Percentiles rank a stretch among this genome's conserved stretches.
Evolutionary conservation across 1,284 basidiomycete genomes (phyloP).

Genomic region (Tilletia walkeri): DNA sequence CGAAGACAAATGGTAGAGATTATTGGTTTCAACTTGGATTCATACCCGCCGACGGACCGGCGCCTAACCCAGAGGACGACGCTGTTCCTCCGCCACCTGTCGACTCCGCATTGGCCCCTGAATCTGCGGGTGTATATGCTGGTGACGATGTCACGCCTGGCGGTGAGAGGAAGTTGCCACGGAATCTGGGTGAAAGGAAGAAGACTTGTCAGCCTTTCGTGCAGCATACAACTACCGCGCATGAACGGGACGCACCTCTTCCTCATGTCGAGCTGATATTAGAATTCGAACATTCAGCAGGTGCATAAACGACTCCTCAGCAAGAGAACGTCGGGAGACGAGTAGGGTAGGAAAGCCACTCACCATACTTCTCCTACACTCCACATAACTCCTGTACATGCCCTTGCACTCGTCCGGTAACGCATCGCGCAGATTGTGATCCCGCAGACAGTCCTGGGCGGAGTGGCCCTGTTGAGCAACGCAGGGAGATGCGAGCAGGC

Average conservation of each 20-base stretch:
- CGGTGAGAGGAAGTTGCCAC: slow-evolving; percentile 11
- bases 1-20: too few species aligned
- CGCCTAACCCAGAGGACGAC: neutral
- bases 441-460: slow-evolving; percentile 13
- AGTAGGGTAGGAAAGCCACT: neutral
- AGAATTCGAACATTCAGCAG: too few species aligned
- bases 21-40: slow-evolving; percentile 8
- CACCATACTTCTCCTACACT: slow-evolving; percentile 17
- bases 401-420: slow-evolving; percentile 14
- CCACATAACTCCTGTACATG: slow-evolving; percentile 16
- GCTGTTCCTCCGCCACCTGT: neutral
- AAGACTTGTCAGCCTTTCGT: neutral
- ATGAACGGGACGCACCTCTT: neutral
- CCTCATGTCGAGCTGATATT: slow-evolving; percentile 12
- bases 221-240: neutral
- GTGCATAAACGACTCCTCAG: too few species aligned
- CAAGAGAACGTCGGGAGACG: neutral
- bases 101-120: neutral
- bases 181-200: neutral
- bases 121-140: slow-evolving; percentile 9
- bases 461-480: slow-evolving; percentile 15
- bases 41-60: slow-evolving; percentile 2
- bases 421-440: neutral
- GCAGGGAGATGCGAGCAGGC: slow-evolving; percentile 15
- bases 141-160: slow-evolving; percentile 11